phyloP scores from a whole-genome alignment of 495 filamentous ascomycete genomes.

The Penicillium subrubescens region DNA sequence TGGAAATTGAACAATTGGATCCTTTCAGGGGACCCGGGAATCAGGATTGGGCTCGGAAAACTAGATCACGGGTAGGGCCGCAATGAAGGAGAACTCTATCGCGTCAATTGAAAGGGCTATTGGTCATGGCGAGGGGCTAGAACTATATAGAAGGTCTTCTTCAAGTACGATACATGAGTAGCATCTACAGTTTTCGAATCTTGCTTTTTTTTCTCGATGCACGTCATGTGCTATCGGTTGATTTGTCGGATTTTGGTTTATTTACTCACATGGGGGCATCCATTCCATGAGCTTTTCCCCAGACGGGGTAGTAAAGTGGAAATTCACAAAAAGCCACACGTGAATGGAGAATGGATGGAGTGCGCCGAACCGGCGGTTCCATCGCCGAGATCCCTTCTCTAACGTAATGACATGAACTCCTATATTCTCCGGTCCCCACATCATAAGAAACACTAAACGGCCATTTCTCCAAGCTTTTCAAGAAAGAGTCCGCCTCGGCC shows the following conservation, averaged over 20 bases:
- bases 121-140: slow-evolving; percentile 1
- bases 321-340: neutral
- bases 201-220: neutral
- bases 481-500: too few species aligned
- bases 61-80: slow-evolving; percentile 18
- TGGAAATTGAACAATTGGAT: slow-evolving; percentile 5
- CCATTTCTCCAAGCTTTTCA: neutral
- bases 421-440: neutral
- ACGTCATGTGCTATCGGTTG: neutral
- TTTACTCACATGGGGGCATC: neutral
- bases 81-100: slow-evolving; percentile 7
- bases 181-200: neutral
- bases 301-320: neutral
- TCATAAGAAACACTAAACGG: neutral
- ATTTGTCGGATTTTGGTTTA: too few species aligned
- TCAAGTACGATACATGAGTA: neutral
- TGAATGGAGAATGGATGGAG: neutral
- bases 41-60: slow-evolving; percentile 3
- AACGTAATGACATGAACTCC: neutral
- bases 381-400: neutral
- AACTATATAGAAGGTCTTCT: slow-evolving; percentile 5
- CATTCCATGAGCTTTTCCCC: neutral
- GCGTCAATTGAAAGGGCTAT: neutral
- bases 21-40: neutral
- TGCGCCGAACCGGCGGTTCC: neutral